phyloP scores from a whole-genome alignment of 2,329 filamentous ascomycete species.

The Myriosclerotinia curreyana region DNA sequence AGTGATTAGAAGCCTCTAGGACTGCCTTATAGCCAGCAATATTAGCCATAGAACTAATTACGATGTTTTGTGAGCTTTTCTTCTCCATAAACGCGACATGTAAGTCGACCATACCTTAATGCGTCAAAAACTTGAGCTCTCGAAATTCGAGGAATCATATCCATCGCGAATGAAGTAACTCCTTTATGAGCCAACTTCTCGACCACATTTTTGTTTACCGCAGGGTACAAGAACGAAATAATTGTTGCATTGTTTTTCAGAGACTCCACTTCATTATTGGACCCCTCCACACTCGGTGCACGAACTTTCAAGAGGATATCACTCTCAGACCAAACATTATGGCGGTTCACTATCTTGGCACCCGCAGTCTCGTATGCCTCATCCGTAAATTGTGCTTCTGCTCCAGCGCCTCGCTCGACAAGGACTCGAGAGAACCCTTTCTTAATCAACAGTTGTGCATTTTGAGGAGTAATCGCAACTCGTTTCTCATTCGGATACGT shows the following conservation, averaged over 20 bases:
- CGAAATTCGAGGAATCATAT: slow-evolving; percentile 87
- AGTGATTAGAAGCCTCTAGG: slow-evolving; percentile 83
- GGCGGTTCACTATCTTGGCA: slow-evolving; percentile 68
- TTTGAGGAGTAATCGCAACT: slow-evolving; percentile 80
- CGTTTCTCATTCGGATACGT: slow-evolving; percentile 76
- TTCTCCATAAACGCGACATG: neutral
- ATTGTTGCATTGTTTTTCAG: slow-evolving; percentile 69
- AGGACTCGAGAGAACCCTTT: slow-evolving; percentile 78
- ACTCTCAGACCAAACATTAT: slow-evolving; percentile 68
- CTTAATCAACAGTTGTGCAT: slow-evolving; percentile 77
- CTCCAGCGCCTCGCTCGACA: slow-evolving; percentile 77
- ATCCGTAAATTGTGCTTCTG: slow-evolving; percentile 72
- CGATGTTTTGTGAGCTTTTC: slow-evolving; percentile 20
- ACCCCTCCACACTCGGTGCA: slow-evolving; percentile 58
- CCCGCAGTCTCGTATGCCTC: slow-evolving; percentile 74
- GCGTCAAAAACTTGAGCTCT: slow-evolving; percentile 86
- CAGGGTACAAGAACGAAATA: slow-evolving; percentile 79
- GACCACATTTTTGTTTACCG: slow-evolving; percentile 74
- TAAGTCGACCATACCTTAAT: slow-evolving; percentile 45
- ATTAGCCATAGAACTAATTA: slow-evolving; percentile 79
- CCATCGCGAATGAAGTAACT: slow-evolving; percentile 83
- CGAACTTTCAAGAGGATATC: slow-evolving; percentile 85
- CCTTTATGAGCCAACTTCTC: slow-evolving; percentile 68
- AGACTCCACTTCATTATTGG: slow-evolving; percentile 62
- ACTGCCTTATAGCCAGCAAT: slow-evolving; percentile 93